These are phyloP conservation scores for Saccharomyces hybrid DNA, from an alignment of 1,139 yeast genomes.

Conservation along the genomic window DNA sequence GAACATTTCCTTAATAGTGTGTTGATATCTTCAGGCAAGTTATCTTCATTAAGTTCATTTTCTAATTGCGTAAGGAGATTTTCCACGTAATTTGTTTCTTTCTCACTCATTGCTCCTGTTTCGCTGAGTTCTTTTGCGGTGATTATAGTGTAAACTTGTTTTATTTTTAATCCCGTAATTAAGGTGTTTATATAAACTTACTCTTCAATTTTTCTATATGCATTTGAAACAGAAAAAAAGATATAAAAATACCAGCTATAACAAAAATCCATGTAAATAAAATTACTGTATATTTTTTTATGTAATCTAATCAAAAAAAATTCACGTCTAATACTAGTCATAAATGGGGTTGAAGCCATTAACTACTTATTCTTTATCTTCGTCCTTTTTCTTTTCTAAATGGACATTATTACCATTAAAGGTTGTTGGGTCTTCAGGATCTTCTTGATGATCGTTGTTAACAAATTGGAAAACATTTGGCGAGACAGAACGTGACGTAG, in stretches of 20 bases:
- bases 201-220: neutral
- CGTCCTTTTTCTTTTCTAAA: constrained; percentile 36
- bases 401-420: constrained; percentile 43
- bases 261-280: neutral
- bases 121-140: neutral
- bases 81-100: neutral
- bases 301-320: neutral
- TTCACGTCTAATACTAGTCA: neutral
- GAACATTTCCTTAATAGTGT: constrained; percentile 15
- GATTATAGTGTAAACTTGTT: neutral
- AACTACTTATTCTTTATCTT: constrained; percentile 2
- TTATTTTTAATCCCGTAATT: neutral
- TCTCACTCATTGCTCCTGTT: neutral
- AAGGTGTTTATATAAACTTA: neutral
- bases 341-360: neutral
- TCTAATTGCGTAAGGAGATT: constrained; percentile 9
- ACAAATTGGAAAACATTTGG: constrained; percentile 26
- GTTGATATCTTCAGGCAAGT: constrained; percentile 9
- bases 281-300: neutral
- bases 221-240: neutral
- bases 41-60: constrained; percentile 7
- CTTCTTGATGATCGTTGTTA: constrained; percentile 21
- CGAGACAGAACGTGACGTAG: constrained; percentile 23
- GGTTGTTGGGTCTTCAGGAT: constrained; percentile 27
- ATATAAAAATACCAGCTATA: neutral